These are phyloP conservation scores for Brettanomyces anomalus DNA, from an alignment of 805 yeast genomes.

Conservation along the genomic window DNA sequence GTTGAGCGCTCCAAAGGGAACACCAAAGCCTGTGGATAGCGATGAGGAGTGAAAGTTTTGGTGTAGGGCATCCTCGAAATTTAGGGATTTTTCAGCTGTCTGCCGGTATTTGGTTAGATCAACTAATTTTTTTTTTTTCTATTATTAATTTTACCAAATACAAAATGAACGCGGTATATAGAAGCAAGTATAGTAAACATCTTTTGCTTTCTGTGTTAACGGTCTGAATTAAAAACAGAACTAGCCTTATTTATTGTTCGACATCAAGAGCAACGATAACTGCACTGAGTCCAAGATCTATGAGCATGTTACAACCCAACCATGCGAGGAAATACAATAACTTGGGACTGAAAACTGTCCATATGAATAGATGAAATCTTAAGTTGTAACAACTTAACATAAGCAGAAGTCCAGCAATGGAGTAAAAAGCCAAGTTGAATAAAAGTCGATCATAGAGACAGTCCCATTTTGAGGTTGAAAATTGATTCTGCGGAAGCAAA, in stretches of 20 bases:
- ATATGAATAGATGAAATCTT: constrained; percentile 82
- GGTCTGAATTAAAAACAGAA: constrained; percentile 1
- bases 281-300: constrained; percentile 25
- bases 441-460: constrained; percentile 28
- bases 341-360: constrained; percentile 98
- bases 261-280: constrained; percentile 14
- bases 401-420: constrained; percentile 49
- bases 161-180: not conserved
- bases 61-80: not conserved
- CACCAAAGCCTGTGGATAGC: constrained; percentile 89
- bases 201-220: not conserved
- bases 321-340: constrained; percentile 73
- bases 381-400: constrained; percentile 62
- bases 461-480: constrained; percentile 22
- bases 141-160: not conserved
- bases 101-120: constrained; percentile 1
- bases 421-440: constrained; percentile 44
- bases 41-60: constrained; percentile 65
- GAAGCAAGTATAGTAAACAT: too few species aligned
- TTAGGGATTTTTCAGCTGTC: not conserved
- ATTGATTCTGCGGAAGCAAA: constrained; percentile 3
- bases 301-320: constrained; percentile 42
- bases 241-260: not conserved
- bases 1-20: constrained; percentile 95
- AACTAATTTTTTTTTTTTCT: not conserved